Conservation (phyloP, 2,329 filamentous ascomycete species). For the Cladophialophora bantiana region DNA sequence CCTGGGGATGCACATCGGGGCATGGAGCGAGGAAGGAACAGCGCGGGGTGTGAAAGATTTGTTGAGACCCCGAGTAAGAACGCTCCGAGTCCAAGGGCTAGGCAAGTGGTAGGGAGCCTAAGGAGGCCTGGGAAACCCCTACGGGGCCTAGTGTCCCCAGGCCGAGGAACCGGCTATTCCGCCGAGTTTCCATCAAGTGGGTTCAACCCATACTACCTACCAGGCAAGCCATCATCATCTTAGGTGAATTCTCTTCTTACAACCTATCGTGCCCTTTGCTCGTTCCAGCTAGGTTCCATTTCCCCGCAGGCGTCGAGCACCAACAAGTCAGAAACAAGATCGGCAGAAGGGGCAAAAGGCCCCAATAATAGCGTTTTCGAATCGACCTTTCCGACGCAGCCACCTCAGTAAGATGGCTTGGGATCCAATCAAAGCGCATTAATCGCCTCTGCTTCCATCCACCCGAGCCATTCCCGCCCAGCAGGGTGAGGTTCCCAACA, state of each 20-base stretch:
- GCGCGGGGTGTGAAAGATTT: slow-evolving; percentile 20
- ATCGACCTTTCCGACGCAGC: slow-evolving; percentile 25
- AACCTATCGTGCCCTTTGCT: neutral
- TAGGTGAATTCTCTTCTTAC: neutral
- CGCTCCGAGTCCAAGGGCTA: neutral
- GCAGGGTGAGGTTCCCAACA: neutral
- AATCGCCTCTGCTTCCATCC: slow-evolving; percentile 18
- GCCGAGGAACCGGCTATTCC: neutral
- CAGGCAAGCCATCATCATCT: neutral
- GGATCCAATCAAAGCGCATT: slow-evolving; percentile 8
- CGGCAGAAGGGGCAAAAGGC: slow-evolving; percentile 9
- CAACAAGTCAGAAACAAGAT: slow-evolving; percentile 12
- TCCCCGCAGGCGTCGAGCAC: slow-evolving; percentile 22
- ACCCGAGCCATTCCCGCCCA: slow-evolving; percentile 29
- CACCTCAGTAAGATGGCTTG: neutral
- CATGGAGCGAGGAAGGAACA: slow-evolving; percentile 10
- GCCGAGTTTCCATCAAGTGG: neutral
- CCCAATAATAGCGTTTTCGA: slow-evolving; percentile 13
- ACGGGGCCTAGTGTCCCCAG: neutral
- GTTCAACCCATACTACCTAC: neutral
- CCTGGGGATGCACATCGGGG: slow-evolving; percentile 14
- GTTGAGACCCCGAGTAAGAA: slow-evolving; percentile 18
- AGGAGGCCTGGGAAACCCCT: neutral
- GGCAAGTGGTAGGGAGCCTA: neutral
- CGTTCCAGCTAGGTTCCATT: slow-evolving; percentile 27